phyloP scores from a whole-genome alignment of 805 yeast genomes.

The Torulaspora delbrueckii region DNA sequence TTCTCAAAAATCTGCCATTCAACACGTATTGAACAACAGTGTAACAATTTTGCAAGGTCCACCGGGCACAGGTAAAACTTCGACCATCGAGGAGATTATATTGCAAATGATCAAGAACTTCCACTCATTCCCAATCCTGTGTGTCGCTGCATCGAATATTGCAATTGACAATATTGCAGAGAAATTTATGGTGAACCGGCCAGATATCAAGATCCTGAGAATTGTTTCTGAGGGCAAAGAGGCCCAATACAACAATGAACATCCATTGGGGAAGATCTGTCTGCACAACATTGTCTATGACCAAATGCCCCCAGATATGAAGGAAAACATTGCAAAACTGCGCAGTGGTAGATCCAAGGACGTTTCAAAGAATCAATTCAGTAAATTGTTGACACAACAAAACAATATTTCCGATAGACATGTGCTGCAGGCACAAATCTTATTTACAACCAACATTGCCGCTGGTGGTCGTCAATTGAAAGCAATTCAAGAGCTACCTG shows the following conservation, averaged over 20 bases:
- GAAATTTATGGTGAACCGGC: conserved; percentile 49
- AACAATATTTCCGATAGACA: conserved; percentile 45
- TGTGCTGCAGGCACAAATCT: conserved; percentile 61
- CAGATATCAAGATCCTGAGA: conserved; percentile 47
- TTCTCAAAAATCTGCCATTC: conserved; percentile 53
- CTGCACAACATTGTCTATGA: conserved; percentile 56
- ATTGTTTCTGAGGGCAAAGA: conserved; percentile 59
- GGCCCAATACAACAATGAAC: conserved; percentile 52
- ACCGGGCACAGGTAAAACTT: conserved; percentile 79
- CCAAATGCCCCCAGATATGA: conserved; percentile 43
- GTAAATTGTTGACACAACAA: conserved; percentile 44
- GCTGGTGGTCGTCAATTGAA: conserved; percentile 65
- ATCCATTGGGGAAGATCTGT: conserved; percentile 55
- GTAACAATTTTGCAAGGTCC: conserved; percentile 69
- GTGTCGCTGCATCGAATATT: conserved; percentile 71
- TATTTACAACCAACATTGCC: conserved; percentile 67
- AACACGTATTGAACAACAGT: conserved; percentile 47
- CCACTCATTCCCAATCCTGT: conserved; percentile 58
- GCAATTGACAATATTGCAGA: conserved; percentile 77
- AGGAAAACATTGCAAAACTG: conserved; percentile 42
- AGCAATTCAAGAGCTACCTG: conserved; percentile 50
- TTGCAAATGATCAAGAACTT: conserved; percentile 51
- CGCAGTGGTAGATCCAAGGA: conserved; percentile 39
- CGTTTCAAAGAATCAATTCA: conserved; percentile 46
- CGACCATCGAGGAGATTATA: conserved; percentile 60